Conservation (phyloP, 1,284 basidiomycete genomes). For the Xanthoconium separans region DNA sequence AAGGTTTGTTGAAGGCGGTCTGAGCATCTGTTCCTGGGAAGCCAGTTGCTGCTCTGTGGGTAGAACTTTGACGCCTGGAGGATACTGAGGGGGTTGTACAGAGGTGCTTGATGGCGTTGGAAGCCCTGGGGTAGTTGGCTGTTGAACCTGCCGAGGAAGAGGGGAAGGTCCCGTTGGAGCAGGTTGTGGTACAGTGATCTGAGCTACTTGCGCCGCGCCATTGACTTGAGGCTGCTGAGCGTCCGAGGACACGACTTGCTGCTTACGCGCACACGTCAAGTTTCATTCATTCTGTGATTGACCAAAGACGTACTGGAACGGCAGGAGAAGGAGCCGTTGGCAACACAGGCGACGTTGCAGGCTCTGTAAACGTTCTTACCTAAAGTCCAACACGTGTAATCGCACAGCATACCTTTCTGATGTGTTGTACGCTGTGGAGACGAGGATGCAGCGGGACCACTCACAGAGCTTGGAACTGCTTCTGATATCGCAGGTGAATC, state of each 20-base stretch:
- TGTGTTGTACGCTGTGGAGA: conserved; percentile 49
- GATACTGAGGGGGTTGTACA: conserved; percentile 52
- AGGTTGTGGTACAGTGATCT: conserved; percentile 30
- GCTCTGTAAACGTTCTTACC: conserved; percentile 37
- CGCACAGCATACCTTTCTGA: conserved; percentile 43
- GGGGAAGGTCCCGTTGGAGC: conserved; percentile 48
- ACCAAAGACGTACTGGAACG: conserved; percentile 34
- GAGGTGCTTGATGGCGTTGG: conserved; percentile 28
- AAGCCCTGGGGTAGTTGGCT: conserved; percentile 31
- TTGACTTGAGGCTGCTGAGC: conserved; percentile 36
- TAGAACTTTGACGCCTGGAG: conserved; percentile 65
- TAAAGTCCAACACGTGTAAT: conserved; percentile 14
- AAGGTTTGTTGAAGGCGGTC: conserved; percentile 43
- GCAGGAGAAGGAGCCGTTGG: conserved; percentile 39
- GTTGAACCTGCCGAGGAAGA: conserved; percentile 63
- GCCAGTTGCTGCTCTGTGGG: conserved; percentile 35
- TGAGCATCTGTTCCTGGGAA: conserved; percentile 31
- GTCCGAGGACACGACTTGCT: conserved; percentile 34
- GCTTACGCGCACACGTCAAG: conserved; percentile 18
- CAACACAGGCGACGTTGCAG: conserved; percentile 38
- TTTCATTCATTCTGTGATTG: conserved; percentile 12
- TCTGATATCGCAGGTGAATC: conserved; percentile 73
- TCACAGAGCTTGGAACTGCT: conserved; percentile 54
- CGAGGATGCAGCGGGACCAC: conserved; percentile 53
- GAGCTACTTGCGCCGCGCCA: conserved; percentile 31